phyloP scores from a whole-genome alignment of 2,329 filamentous ascomycete genomes.

The Fragosphaeria purpurea region DNA sequence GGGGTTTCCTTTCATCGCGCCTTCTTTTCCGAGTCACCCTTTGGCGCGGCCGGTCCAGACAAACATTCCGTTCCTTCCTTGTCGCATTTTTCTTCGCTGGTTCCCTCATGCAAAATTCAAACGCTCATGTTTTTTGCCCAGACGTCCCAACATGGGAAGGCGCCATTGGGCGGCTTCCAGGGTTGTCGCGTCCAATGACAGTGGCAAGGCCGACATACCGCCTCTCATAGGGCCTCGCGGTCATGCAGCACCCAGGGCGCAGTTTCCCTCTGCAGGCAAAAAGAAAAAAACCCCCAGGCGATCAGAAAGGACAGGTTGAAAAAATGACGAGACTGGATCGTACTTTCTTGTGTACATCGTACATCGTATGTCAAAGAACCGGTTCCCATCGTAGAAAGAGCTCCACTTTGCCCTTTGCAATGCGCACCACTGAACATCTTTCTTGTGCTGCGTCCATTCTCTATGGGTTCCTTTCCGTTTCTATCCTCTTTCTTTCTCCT shows the following conservation, averaged over 20 bases:
- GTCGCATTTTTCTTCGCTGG: background rate
- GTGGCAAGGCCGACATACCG: slow-evolving; percentile 17
- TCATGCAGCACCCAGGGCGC: slow-evolving; percentile 26
- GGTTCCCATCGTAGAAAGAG: no score
- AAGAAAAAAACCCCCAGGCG: background rate
- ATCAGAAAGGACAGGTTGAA: background rate
- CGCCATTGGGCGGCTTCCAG: slow-evolving; percentile 12
- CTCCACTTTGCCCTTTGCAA: slow-evolving; percentile 10
- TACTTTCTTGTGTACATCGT: no score
- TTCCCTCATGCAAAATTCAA: background rate
- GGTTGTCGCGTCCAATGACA: slow-evolving; percentile 22
- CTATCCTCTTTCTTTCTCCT: background rate
- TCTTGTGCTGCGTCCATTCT: background rate
- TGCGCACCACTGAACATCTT: background rate
- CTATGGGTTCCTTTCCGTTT: background rate
- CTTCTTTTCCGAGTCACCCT: no score
- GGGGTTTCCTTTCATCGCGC: no score
- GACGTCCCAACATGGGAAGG: background rate
- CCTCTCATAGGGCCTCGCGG: slow-evolving; percentile 26
- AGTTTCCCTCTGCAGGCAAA: slow-evolving; percentile 6
- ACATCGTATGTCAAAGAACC: no score
- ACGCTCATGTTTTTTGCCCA: background rate
- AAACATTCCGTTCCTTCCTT: no score
- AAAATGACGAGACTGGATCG: no score
- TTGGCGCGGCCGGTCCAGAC: no score